Evolutionary conservation across 192 early-diverging fungal genomes (phyloP), one percentile per base, ranked within the genome.

Genomic region (Umbelopsis ramanniana): DNA sequence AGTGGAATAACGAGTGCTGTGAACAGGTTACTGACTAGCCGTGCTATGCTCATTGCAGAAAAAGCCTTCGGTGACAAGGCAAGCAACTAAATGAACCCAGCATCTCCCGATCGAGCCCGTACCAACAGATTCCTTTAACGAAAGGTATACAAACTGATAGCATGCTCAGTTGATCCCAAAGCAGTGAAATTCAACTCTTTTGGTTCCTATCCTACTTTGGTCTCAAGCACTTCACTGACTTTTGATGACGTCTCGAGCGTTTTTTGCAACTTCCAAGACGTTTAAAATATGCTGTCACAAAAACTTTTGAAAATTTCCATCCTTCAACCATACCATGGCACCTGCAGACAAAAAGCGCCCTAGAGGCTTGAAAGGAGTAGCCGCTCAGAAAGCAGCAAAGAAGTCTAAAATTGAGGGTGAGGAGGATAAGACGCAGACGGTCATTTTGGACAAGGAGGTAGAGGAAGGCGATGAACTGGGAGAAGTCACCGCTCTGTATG

Each of bases 391-490:
- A 7, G 69, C 69, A 19, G 43, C 70, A 12, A 81, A 77, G 40
- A 74, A 74, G 29, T 43, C 37, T 12, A 79, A 71, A 52, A 68
- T 17, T 9, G 53, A 70, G 43, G 53, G 72, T 0, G 26, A 66
- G 6, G 53, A 55, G 33, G 70, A 75, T 40, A 69, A 74, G 47
- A 81, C 76, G 14, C 75, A 77, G 68, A 81, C 79, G 15, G 81
- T 82, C 17, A 80, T 76, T 17, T 22, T 87, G 47, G 79, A 79
- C 45, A 68, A 82, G 35, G 78, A 76, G 26, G 85, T 79, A 6
- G 84, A 84, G 19, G 81, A 82, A 57, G 85, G 83, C 12, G 83
- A 87, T 46, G 85, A 87, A 48, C 48, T 87, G 6, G 75, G 79
- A 52, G 85, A 87, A 52, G 74, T 82, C 17, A 71, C 71, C 43